Evolutionary conservation across 331 rosid species (phyloP).

Genomic region (Phaseolus coccineus): DNA sequence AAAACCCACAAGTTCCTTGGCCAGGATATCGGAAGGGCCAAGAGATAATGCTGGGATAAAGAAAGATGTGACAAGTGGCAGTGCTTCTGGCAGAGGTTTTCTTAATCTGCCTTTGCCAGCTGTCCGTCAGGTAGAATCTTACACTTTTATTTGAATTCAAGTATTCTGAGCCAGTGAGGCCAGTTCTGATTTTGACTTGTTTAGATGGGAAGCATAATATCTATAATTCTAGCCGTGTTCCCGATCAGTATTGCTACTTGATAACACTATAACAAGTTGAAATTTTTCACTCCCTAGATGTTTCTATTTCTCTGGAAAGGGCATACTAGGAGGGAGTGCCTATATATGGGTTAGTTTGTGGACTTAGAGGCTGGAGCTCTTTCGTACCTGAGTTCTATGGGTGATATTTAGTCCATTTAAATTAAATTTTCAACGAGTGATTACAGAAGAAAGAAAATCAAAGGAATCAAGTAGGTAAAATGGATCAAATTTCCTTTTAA

Average conservation of each 20-base stretch:
- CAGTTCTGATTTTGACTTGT: not conserved
- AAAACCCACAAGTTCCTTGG: slow-evolving; percentile 61
- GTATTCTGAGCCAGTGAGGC: not conserved
- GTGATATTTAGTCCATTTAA: not conserved
- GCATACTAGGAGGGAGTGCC: slow-evolving; percentile 4
- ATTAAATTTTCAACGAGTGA: not conserved
- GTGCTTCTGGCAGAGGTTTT: slow-evolving; percentile 65
- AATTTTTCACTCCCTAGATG: not conserved
- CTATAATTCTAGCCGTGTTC: not conserved
- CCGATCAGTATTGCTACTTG: not conserved
- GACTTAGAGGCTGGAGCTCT: not conserved
- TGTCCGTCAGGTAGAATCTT: slow-evolving; percentile 65
- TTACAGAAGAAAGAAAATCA: not conserved
- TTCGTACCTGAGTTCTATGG: not conserved
- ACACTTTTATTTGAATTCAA: slow-evolving; percentile 17
- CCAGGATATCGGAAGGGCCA: slow-evolving; percentile 69
- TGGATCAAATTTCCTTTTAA: not conserved
- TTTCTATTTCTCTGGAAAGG: slow-evolving; percentile 12
- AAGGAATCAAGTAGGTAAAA: not conserved
- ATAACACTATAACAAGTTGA: not conserved
- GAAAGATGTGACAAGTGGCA: slow-evolving; percentile 61
- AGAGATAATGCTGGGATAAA: slow-evolving; percentile 69
- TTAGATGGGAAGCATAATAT: not conserved
- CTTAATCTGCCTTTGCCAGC: slow-evolving; percentile 59
- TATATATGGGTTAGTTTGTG: slow-evolving; percentile 20